Base-by-base conservation (phyloP, 108 stramenopile species). In the Skeletonema potamos region DNA sequence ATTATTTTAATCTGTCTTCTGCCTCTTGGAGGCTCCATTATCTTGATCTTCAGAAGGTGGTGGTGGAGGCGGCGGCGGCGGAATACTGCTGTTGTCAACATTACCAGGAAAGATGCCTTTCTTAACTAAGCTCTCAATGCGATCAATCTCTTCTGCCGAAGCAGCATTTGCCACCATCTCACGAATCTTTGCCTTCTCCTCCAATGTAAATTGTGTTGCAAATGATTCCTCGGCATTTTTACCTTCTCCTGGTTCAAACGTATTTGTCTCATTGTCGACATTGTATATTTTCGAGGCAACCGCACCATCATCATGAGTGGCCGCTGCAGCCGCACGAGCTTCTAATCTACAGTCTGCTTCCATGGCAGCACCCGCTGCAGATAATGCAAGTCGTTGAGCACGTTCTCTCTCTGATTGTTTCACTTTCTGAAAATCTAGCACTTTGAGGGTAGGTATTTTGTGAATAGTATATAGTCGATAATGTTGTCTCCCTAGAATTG, bases 321-420 rank as follows among this genome's bases (percentile, higher is more conserved):
- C 30, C 0, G 77, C 58, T 9, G 79, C 81, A 28, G 82, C 67
- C 0, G 65, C 68, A 29, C 80, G 65, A 18, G 86, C 88, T 77
- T 91, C 90, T 36, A 66, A 54, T 75, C 88, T 81, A 7, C 89
- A 82, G 62, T 92, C 91, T n/a, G 81, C 79, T 61, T 92, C 91
- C 66, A 94, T 67, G 36, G 93, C 91, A 17, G 93, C 93, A 36
- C 93, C 93, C 7, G 91, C 91, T 15, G 93, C 89, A 62, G 87
- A 89, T 3, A 70, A 81, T 1, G 93, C 89, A 34, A 92, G 76
- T 66, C 90, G 86, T 37, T 82, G 64, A 1, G 93, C 91, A 28
- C 82, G 87, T 28, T 94, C 87, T 37, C 91, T 78, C 72, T 94
- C 93, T 15, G 84, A 62, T 59, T 87, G 77, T 32, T 84, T 86